Evolutionary conservation across 495 filamentous ascomycete genomes (phyloP).

Genomic region (Tetracladium setigerum): DNA sequence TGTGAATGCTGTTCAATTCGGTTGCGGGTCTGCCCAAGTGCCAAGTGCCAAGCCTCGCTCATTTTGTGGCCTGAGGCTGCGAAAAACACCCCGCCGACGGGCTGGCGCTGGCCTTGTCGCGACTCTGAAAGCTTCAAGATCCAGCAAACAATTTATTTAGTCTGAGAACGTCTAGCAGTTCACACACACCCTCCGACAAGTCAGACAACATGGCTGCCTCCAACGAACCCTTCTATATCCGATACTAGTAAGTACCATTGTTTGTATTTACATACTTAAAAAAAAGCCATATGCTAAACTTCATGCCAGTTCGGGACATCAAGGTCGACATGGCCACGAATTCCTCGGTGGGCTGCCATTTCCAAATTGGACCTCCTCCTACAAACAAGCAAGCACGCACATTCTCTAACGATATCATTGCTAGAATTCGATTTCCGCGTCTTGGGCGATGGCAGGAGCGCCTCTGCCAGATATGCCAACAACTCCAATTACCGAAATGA

Average conservation of each 20-base stretch:
- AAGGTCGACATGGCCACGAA: slow-evolving; percentile 96
- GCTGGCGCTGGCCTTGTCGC: no score
- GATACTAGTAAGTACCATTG: slow-evolving; percentile 68
- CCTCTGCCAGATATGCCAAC: slow-evolving; percentile 94
- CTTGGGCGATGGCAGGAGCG: slow-evolving; percentile 88
- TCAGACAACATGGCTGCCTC: slow-evolving; percentile 17
- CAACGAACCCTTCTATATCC: slow-evolving; percentile 82
- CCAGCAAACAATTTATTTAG: neutral
- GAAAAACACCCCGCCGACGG: no score
- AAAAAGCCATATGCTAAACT: slow-evolving; percentile 30
- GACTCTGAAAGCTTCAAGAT: slow-evolving; percentile 13
- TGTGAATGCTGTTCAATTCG: no score
- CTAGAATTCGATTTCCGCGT: slow-evolving; percentile 95
- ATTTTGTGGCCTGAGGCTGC: no score
- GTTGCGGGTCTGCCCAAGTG: no score
- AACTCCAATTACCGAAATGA: slow-evolving; percentile 99
- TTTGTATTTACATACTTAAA: neutral
- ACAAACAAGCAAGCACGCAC: neutral
- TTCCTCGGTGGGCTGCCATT: slow-evolving; percentile 66
- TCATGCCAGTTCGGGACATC: slow-evolving; percentile 79
- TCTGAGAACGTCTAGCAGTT: neutral
- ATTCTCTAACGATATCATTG: slow-evolving; percentile 1
- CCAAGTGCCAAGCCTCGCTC: no score
- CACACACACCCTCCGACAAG: neutral
- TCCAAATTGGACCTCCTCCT: neutral